Evolutionary conservation across 2,329 filamentous ascomycete genomes (phyloP), one percentile per base, ranked within the genome.

Genomic region (Arthrobotrys pseudoclavata): DNA sequence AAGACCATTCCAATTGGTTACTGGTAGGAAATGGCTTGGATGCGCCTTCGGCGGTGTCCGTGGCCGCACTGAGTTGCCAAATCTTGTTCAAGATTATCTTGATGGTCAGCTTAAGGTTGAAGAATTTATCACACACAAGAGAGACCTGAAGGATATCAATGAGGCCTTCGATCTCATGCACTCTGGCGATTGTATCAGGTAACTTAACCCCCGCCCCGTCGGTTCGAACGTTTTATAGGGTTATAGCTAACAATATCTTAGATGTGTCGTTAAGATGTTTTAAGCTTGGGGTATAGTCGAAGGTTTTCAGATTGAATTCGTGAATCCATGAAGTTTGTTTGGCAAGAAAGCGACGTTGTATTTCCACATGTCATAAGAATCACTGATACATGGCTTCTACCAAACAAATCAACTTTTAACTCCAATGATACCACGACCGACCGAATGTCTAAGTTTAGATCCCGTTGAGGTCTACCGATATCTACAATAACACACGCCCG

Each of bases 41-140:
- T 98, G 95, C 84, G 96, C 96, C 18, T 99, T 99, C 83, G 96
- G 96, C 81, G 96, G 96, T 82, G 94, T 99, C 88, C 99, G 98
- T 88, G 96, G 96, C 81, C 94, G 96, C 83, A 91, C 92, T 37
- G 96, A 99, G 86, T 89, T 99, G 80, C 91, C 92, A 57, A 90
- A 88, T 75, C 90, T 99, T 47, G 94, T 99, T 24, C 86, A 90
- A 81, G 95, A 98, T 85, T 99, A 99, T 86, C 88, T 96, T 84
- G 88, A 88, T 66, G 94, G 94, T 82, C 89, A 91, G 83, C 91
- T 99, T 83, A 98, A 97, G 90, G 96, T 98, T 53, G 95, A 98
- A 84, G 96, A 99, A 87, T 98, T 80, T 80, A 75, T 99, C 86
- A 99, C 96, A 34, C 96, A 99, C 87, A 90, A 94, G 82, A 93